A percentile compares a stretch with the other conserved stretches of the same genome.
Evolutionary conservation across 306 rosid species (phyloP).

Genomic region (Glycine latifolia): DNA sequence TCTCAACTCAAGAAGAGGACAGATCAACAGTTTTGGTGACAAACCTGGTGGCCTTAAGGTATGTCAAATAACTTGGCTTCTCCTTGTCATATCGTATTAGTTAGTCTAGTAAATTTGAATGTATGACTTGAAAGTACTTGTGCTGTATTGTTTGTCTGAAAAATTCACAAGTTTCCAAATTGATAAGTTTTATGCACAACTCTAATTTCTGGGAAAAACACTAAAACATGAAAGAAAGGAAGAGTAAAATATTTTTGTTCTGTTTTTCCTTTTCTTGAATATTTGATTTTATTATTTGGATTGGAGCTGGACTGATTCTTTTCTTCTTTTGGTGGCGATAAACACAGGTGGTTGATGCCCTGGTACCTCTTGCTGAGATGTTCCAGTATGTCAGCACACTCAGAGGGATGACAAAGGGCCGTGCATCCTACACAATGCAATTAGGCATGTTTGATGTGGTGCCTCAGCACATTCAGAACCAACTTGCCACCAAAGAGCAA

Average conservation of each 20-base stretch:
- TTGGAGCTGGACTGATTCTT: neutral
- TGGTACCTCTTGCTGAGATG: slow-evolving; percentile 98
- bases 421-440: slow-evolving; percentile 97
- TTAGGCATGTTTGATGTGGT: slow-evolving; percentile 90
- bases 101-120: slow-evolving; percentile 26
- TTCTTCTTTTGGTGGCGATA: slow-evolving; percentile 33
- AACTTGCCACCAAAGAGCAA: slow-evolving; percentile 87
- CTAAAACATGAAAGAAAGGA: slow-evolving; percentile 21
- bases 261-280: neutral
- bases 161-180: neutral
- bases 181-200: neutral
- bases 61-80: slow-evolving; percentile 32
- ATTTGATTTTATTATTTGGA: neutral
- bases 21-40: slow-evolving; percentile 91
- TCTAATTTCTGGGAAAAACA: slow-evolving; percentile 26
- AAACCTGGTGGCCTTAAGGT: slow-evolving; percentile 99
- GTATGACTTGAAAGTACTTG: slow-evolving; percentile 17
- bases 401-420: slow-evolving; percentile 97
- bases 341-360: slow-evolving; percentile 86
- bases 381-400: slow-evolving; percentile 94
- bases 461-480: slow-evolving; percentile 92
- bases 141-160: slow-evolving; percentile 8
- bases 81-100: neutral
- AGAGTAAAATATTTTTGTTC: neutral
- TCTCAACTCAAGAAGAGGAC: slow-evolving; percentile 99